Base-by-base conservation (phyloP, 805 yeast genomes). In the Hanseniaspora meyeri region DNA sequence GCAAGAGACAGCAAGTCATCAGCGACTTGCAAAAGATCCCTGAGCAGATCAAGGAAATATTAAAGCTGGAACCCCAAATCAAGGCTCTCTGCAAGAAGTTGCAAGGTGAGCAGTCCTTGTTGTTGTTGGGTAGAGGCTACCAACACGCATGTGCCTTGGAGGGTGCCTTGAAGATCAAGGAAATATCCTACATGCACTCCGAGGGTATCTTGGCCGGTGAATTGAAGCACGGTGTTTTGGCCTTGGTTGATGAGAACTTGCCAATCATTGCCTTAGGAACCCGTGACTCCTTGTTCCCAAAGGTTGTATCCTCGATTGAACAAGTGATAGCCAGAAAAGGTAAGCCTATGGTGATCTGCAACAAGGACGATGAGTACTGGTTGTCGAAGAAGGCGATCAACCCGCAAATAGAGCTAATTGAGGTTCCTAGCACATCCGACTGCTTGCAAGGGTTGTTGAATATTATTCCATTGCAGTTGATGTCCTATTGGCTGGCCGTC, bases 171-270 rank as follows among this genome's bases (percentile, higher is more conserved):
- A 93, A 93, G 75, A 91, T 93, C 69, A 93, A 93, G 74, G 99
- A 93, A 72, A 93, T 93, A 60, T 91, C 97, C 2, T 93, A 93
- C 71, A 93, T 93, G 88, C 99, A 93, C 71, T 88, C 97, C 20
- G 99, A 93, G 75, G 99, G 98, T 76, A 96, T 93, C 55, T 81
- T 93, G 62, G 98, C 99, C 24, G 99, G 98, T 70, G 99, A 93
- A 74, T 81, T 93, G 73, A 93, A 93, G 72, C 99, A 93, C 69
- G 99, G 99, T 73, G 96, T 88, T 36, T 79, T 93, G 66, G 99
- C 99, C 8, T 78, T 93, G 59, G 97, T 93, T 59, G 99, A 93
- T 72, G 95, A 86, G 64, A 77, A 84, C 60, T 76, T 93, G 68
- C 99, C 99, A 59, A 87, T 93, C 63, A 85, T 93, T 71, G 95